phyloP scores from a whole-genome alignment of 495 filamentous ascomycete species.

The Massariosphaeria phaeospora region DNA sequence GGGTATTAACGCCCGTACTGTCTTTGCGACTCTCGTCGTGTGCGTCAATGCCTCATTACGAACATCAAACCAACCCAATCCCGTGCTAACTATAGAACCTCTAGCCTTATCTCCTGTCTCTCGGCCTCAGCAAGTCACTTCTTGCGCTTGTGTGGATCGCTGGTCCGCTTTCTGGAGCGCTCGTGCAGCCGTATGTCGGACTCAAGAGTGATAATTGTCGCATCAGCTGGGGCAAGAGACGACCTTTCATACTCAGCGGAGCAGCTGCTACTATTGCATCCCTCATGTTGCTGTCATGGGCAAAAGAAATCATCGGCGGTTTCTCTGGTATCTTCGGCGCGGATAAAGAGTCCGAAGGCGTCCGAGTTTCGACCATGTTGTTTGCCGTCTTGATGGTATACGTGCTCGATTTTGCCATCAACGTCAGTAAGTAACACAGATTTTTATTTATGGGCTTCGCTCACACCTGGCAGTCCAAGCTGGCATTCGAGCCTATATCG shows the following conservation, averaged over 20 bases:
- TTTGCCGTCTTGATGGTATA: constrained; percentile 79
- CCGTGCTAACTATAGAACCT: too few relatives aligned
- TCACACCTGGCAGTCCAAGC: constrained; percentile 62
- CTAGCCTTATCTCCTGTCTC: constrained; percentile 62
- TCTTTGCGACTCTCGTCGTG: too few relatives aligned
- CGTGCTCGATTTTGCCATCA: constrained; percentile 84
- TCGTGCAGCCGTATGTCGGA: constrained; percentile 92
- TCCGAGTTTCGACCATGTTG: constrained; percentile 58
- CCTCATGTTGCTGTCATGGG: constrained; percentile 76
- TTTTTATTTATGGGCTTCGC: not conserved
- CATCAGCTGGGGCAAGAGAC: constrained; percentile 72
- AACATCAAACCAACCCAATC: too few relatives aligned
- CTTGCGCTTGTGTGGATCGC: constrained; percentile 94
- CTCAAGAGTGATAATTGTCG: constrained; percentile 86
- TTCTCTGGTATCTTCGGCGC: constrained; percentile 68
- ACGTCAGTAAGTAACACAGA: constrained; percentile 59
- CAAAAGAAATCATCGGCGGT: constrained; percentile 67
- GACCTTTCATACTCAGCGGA: constrained; percentile 82
- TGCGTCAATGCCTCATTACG: too few relatives aligned
- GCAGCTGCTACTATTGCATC: constrained; percentile 65
- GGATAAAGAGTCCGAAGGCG: constrained; percentile 54
- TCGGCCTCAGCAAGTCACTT: constrained; percentile 88
- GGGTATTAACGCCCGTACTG: too few relatives aligned
- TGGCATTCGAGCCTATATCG: constrained; percentile 80
- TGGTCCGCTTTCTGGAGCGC: constrained; percentile 73